Evolutionary conservation across 345 rosid species (phyloP).

Genomic region (Murraya paniculata): DNA sequence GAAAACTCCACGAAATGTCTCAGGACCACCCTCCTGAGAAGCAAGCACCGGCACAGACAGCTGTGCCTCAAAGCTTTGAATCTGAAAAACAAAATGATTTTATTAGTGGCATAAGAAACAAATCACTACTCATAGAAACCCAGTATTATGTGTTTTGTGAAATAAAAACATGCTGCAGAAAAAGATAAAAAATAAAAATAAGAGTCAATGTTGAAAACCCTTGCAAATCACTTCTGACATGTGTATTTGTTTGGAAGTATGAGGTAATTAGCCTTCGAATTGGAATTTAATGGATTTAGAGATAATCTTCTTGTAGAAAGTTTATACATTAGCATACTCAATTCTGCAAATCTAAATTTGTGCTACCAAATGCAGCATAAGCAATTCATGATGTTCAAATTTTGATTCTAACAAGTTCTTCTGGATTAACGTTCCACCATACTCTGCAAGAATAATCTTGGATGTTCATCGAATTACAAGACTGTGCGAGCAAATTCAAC

Average conservation of each 20-base stretch:
- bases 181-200: neutral
- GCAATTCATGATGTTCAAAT: neutral
- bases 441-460: neutral
- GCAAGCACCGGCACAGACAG: slow-evolving; percentile 67
- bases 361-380: neutral
- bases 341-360: neutral
- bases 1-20: slow-evolving; percentile 82
- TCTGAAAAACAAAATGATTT: slow-evolving; percentile 34
- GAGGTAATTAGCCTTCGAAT: neutral
- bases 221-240: neutral
- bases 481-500: neutral
- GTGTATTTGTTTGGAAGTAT: neutral
- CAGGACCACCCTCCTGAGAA: slow-evolving; percentile 82
- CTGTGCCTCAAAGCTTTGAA: slow-evolving; percentile 96
- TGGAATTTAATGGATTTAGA: neutral
- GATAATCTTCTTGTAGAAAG: slow-evolving; percentile 1
- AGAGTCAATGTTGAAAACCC: neutral
- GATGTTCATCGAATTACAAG: neutral
- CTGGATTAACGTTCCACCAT: neutral
- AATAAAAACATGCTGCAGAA: neutral
- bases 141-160: neutral
- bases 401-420: neutral
- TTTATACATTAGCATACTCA: neutral
- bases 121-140: neutral
- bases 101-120: neutral